Conservation (phyloP, 129 eudicot genomes). For the Helichrysum umbraculigerum region DNA sequence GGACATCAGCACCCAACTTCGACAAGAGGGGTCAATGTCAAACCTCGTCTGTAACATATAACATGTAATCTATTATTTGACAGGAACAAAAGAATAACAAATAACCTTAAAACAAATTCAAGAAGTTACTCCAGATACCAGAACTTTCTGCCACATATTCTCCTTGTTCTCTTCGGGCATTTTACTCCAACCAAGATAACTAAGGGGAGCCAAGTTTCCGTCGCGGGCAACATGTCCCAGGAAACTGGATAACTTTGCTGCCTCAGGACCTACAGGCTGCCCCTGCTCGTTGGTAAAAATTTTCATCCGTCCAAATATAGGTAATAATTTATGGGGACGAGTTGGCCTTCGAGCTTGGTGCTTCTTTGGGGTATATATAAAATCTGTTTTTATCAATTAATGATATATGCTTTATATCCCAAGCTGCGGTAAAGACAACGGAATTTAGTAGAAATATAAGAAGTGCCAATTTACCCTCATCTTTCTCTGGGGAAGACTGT, state of each 20-base stretch:
- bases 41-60: conserved; percentile 41
- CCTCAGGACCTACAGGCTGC: conserved; percentile 54
- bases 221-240: conserved; percentile 57
- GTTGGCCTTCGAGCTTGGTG: conserved; percentile 35
- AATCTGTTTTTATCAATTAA: conserved; percentile 29
- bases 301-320: conserved; percentile 34
- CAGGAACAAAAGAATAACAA: background rate
- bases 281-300: conserved; percentile 42
- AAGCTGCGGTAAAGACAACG: background rate
- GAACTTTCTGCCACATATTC: conserved; percentile 63
- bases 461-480: conserved; percentile 14
- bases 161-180: conserved; percentile 57
- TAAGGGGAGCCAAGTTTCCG: conserved; percentile 54
- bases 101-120: background rate
- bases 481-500: conserved; percentile 27
- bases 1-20: conserved; percentile 57
- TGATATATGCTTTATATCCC: conserved; percentile 4
- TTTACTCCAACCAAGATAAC: conserved; percentile 50
- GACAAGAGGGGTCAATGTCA: conserved; percentile 47
- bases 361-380: conserved; percentile 26
- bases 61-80: background rate
- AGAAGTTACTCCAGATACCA: conserved; percentile 30
- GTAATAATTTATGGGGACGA: conserved; percentile 35
- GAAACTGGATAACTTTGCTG: conserved; percentile 44
- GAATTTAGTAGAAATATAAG: background rate